Evolutionary conservation across 768 basidiomycete species (phyloP), one percentile per base, ranked within the genome.

Genomic region (Termitomyces titanicus): DNA sequence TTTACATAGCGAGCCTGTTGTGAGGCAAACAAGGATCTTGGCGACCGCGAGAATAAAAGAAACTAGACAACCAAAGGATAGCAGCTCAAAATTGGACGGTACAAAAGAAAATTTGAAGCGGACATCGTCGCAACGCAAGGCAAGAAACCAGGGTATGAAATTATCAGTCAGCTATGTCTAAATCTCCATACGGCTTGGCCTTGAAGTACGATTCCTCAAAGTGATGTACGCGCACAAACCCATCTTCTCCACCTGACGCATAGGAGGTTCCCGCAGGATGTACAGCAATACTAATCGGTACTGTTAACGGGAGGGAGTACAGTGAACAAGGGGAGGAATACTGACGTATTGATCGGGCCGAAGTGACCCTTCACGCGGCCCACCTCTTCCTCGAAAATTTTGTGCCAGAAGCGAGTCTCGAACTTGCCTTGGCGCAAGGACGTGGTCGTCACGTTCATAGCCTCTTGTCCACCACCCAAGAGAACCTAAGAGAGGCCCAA

Each of bases 381-480:
- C 51, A 98, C 89, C 69, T 98, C 96, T 76, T 97, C 94, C 72
- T 96, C 94, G 63, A 96, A 90, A 35, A 96, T 79, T 63, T 89
- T 93, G 78, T 99, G 96, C 94, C 94, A 98, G 76, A 99, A 98
- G 37, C 94, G 81, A 11, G 94, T 92, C 74, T 98, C 97, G 70
- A 99, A 99, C 72, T 98, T 97, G 20, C 96, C 97, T 69, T 97
- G 92, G 49, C 97, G 85, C 22, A 85, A 65, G 2, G 93, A 94
- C 0, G 96, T 98, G 8, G 94, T 98, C 13, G 97, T 98, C 48
- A 98, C 97, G 64, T 77, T 86, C 93, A 94, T 96, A 4, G 97
- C 97, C 68, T 97, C 96, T 72, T 98, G 97, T 40, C 97, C 97
- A 70, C 97, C 96, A 42, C 97, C 97, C 22, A 97, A 78, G 31